Percentiles rank a stretch among this genome's conserved stretches.
phyloP scores from a whole-genome alignment of 805 yeast species.

The Candida succiphila region DNA sequence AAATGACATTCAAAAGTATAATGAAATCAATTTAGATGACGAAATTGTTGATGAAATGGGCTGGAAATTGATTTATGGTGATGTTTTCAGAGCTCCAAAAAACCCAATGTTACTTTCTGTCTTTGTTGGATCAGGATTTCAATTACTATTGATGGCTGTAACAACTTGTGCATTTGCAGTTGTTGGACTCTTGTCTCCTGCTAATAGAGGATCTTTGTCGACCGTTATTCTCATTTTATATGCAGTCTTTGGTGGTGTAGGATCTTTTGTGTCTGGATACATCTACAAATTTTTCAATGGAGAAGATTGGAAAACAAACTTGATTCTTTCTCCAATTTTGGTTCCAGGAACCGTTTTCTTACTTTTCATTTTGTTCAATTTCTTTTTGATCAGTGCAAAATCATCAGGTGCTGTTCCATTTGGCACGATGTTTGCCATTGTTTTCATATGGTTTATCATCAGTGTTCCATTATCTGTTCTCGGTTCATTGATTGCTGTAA shows the following conservation, averaged over 20 bases:
- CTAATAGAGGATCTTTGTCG: slow-evolving; percentile 87
- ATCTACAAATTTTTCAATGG: slow-evolving; percentile 88
- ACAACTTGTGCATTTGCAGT: slow-evolving; percentile 74
- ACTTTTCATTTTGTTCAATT: slow-evolving; percentile 61
- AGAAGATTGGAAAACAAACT: slow-evolving; percentile 78
- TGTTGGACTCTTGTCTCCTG: slow-evolving; percentile 84
- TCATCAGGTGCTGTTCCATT: slow-evolving; percentile 94
- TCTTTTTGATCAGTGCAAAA: slow-evolving; percentile 64
- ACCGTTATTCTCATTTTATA: slow-evolving; percentile 83
- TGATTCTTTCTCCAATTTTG: slow-evolving; percentile 70
- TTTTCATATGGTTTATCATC: slow-evolving; percentile 75
- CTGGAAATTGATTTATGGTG: slow-evolving; percentile 95
- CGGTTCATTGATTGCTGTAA: slow-evolving; percentile 77
- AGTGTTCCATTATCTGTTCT: slow-evolving; percentile 76
- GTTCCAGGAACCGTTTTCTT: slow-evolving; percentile 75
- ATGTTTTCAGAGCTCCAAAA: slow-evolving; percentile 80
- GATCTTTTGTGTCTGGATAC: slow-evolving; percentile 82
- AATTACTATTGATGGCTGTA: slow-evolving; percentile 66
- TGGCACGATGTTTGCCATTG: slow-evolving; percentile 77
- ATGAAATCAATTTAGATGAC: slow-evolving; percentile 79
- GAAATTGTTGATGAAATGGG: slow-evolving; percentile 90
- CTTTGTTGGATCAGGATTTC: slow-evolving; percentile 81
- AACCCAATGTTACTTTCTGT: slow-evolving; percentile 65
- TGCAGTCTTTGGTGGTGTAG: slow-evolving; percentile 70
- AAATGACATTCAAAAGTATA: slow-evolving; percentile 80